A percentile compares a stretch with the other conserved stretches of the same genome.
These are phyloP conservation scores for Thelephora ganbajun DNA, from an alignment of 768 basidiomycete species.

Conservation along the genomic window DNA sequence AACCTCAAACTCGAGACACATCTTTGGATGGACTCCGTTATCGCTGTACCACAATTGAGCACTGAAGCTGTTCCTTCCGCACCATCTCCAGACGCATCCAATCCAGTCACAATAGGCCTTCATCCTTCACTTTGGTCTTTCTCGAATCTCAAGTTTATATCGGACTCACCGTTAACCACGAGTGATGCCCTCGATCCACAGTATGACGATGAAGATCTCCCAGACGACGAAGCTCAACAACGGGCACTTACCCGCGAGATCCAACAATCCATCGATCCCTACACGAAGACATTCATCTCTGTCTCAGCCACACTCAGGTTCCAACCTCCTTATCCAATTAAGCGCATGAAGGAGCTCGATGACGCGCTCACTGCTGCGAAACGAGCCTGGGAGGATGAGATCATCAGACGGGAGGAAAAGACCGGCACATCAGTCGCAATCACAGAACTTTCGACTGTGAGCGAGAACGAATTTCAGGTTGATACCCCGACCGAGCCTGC, in stretches of 20 bases:
- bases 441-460: conserved; percentile 1
- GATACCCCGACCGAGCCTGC: not conserved
- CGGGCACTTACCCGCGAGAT: conserved; percentile 62
- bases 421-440: conserved; percentile 14
- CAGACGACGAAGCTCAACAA: conserved; percentile 61
- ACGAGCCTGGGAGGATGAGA: conserved; percentile 78
- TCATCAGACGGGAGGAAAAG: conserved; percentile 63
- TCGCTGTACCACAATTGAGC: conserved; percentile 55
- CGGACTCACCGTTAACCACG: conserved; percentile 2
- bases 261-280: conserved; percentile 71
- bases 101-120: not conserved
- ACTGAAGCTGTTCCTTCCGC: conserved; percentile 47
- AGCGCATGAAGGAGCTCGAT: conserved; percentile 81
- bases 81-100: conserved; percentile 2
- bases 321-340: conserved; percentile 81
- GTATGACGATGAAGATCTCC: conserved; percentile 25
- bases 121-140: not conserved
- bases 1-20: conserved; percentile 90
- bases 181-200: conserved; percentile 22
- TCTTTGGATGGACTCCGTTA: conserved; percentile 83
- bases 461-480: not conserved
- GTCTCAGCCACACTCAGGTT: conserved; percentile 88
- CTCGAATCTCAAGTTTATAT: not conserved
- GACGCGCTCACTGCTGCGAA: conserved; percentile 56
- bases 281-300: conserved; percentile 78